Evolutionary conservation across 2,329 filamentous ascomycete genomes (phyloP).

Genomic region (Saccharata proteae): DNA sequence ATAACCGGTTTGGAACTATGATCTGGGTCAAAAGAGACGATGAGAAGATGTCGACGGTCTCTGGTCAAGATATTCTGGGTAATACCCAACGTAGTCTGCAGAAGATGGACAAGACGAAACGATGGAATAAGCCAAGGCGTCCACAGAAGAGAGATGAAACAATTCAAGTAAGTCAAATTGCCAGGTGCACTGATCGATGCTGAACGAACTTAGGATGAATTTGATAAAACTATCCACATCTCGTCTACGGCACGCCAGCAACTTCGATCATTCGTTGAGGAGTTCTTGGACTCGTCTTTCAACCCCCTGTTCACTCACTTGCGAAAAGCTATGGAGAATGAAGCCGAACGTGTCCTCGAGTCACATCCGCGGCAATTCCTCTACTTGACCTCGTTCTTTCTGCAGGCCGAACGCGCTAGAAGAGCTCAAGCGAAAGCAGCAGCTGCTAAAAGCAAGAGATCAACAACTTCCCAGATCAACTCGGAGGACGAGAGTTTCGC

Average conservation of each 20-base stretch:
- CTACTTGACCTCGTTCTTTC: conserved; percentile 85
- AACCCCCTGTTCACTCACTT: conserved; percentile 77
- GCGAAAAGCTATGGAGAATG: conserved; percentile 79
- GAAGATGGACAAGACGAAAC: conserved; percentile 86
- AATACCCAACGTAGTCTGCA: conserved; percentile 61
- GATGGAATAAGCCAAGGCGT: conserved; percentile 70
- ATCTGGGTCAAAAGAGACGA: conserved; percentile 87
- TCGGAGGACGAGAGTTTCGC: conserved; percentile 62
- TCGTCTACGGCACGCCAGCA: conserved; percentile 63
- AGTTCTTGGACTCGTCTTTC: conserved; percentile 91
- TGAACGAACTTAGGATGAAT: conserved; percentile 51
- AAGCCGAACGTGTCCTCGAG: conserved; percentile 64
- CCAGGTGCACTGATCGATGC: conserved; percentile 3
- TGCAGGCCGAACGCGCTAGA: conserved; percentile 70
- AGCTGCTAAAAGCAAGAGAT: conserved; percentile 26
- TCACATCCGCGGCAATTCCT: conserved; percentile 80
- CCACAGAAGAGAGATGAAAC: conserved; percentile 27
- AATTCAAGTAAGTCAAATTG: conserved; percentile 41
- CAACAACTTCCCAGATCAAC: conserved; percentile 33
- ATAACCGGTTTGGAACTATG: conserved; percentile 95
- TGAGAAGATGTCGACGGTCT: conserved; percentile 72
- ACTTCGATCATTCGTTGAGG: conserved; percentile 72
- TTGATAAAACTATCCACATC: conserved; percentile 60
- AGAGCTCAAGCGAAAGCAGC: conserved; percentile 45
- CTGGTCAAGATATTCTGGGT: conserved; percentile 74